These are phyloP conservation scores for Fusarium kyushuense DNA, from an alignment of 2,329 filamentous ascomycete species.

Conservation along the genomic window DNA sequence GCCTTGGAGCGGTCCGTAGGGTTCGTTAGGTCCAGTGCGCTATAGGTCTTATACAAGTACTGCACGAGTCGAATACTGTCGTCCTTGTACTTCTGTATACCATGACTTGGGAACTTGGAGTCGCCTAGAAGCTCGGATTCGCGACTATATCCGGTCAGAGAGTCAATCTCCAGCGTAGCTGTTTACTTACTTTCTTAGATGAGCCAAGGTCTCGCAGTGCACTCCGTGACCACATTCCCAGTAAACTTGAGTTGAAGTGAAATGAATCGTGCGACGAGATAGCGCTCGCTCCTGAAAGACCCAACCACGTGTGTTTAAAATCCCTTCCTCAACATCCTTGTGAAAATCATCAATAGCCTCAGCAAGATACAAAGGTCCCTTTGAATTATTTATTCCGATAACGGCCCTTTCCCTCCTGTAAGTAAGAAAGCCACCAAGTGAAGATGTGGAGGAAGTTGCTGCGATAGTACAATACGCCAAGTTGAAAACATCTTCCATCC, in stretches of 20 bases:
- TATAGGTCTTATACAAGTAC: not conserved
- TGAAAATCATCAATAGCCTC: not conserved
- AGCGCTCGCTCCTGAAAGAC: constrained; percentile 9
- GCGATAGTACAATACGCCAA: not conserved
- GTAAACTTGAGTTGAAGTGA: not conserved
- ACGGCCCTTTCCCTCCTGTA: not conserved
- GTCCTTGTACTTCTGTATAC: not conserved
- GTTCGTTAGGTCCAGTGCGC: not conserved
- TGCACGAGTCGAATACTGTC: not conserved
- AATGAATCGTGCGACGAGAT: constrained; percentile 3
- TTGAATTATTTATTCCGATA: fast-evolving
- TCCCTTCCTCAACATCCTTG: not conserved
- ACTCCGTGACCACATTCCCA: constrained; percentile 16
- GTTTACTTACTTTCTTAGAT: not conserved
- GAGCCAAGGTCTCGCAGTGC: constrained; percentile 3
- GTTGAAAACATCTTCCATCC: not conserved
- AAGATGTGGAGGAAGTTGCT: not conserved
- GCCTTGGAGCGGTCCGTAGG: not conserved
- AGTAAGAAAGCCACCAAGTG: not conserved
- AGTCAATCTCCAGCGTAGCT: too few species aligned
- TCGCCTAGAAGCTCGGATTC: not conserved
- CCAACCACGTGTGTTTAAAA: constrained; percentile 9
- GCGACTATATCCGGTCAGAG: not conserved
- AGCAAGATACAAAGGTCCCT: not conserved
- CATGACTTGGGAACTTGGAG: not conserved